These are phyloP conservation scores for Emericellopsis cladophorae DNA, from an alignment of 2,329 filamentous ascomycete genomes.

Conservation along the genomic window DNA sequence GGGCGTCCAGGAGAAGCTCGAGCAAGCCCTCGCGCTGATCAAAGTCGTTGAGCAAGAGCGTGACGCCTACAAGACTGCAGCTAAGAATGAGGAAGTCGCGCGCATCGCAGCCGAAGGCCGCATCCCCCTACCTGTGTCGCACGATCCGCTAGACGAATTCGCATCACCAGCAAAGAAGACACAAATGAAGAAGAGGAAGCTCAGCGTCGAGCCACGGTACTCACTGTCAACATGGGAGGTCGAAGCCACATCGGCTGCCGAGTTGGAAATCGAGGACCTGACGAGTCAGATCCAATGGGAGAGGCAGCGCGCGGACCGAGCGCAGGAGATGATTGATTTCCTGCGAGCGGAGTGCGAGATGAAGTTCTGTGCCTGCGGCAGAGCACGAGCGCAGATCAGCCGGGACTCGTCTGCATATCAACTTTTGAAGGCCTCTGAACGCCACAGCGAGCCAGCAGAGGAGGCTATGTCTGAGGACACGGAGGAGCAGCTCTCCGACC, in stretches of 20 bases:
- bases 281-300: slow-evolving; percentile 41
- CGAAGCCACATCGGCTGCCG: slow-evolving; percentile 39
- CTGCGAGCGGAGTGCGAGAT: slow-evolving; percentile 63
- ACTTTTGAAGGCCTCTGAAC: neutral
- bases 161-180: slow-evolving; percentile 41
- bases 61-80: slow-evolving; percentile 58
- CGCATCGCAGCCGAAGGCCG: slow-evolving; percentile 60
- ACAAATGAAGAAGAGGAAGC: slow-evolving; percentile 7
- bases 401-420: neutral
- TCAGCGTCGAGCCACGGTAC: slow-evolving; percentile 22
- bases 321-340: slow-evolving; percentile 63
- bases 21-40: slow-evolving; percentile 48
- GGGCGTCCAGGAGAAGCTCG: slow-evolving; percentile 52
- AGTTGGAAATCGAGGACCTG: slow-evolving; percentile 47
- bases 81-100: slow-evolving; percentile 61
- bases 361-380: slow-evolving; percentile 46
- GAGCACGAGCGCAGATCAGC: slow-evolving; percentile 20
- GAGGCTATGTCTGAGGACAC: neutral
- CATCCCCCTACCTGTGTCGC: slow-evolving; percentile 46
- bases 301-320: slow-evolving; percentile 52
- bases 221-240: slow-evolving; percentile 37
- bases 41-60: slow-evolving; percentile 61
- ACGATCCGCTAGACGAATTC: slow-evolving; percentile 47
- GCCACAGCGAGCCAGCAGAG: neutral
- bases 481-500: neutral